Percentiles rank a stretch among this genome's conserved stretches.
Conservation (phyloP, 192 early-diverging fungal genomes). For the Phycomyces nitens region DNA sequence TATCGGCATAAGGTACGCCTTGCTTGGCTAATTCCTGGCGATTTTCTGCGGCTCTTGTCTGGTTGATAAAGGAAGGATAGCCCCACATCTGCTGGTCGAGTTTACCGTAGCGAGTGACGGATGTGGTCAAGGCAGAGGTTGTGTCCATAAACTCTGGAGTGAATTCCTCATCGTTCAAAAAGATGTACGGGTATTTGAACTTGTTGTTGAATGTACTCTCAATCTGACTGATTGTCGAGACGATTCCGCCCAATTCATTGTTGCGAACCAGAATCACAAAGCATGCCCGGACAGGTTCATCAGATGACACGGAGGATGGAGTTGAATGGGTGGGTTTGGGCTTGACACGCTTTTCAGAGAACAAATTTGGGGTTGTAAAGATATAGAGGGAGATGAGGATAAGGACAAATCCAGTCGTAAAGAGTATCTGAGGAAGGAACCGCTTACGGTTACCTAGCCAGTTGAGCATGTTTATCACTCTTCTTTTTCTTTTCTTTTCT, state of each 20-base stretch:
- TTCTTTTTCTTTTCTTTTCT: background rate
- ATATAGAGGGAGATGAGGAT: background rate
- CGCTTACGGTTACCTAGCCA: background rate
- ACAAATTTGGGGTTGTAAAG: background rate
- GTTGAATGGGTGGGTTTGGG: background rate
- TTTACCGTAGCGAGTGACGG: slow-evolving; percentile 59
- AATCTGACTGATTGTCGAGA: slow-evolving; percentile 57
- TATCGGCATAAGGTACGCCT: slow-evolving; percentile 58
- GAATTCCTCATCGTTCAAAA: slow-evolving; percentile 80
- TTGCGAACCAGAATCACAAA: slow-evolving; percentile 68
- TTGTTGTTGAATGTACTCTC: slow-evolving; percentile 77
- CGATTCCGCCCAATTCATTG: slow-evolving; percentile 58
- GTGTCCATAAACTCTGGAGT: slow-evolving; percentile 60
- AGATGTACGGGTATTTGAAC: slow-evolving; percentile 86
- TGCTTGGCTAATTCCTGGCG: slow-evolving; percentile 51
- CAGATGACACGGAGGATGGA: background rate
- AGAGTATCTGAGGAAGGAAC: background rate
- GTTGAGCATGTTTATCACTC: background rate
- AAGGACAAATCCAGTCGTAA: background rate
- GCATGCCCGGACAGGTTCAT: slow-evolving; percentile 26
- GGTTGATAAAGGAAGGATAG: slow-evolving; percentile 74
- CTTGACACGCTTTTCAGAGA: background rate
- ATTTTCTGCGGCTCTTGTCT: slow-evolving; percentile 50
- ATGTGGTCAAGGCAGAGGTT: slow-evolving; percentile 49
- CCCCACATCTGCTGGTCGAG: slow-evolving; percentile 68